Evolutionary conservation across 257 asterid genomes (phyloP), one percentile per base, ranked within the genome.

Genomic region (Verbena officinalis): DNA sequence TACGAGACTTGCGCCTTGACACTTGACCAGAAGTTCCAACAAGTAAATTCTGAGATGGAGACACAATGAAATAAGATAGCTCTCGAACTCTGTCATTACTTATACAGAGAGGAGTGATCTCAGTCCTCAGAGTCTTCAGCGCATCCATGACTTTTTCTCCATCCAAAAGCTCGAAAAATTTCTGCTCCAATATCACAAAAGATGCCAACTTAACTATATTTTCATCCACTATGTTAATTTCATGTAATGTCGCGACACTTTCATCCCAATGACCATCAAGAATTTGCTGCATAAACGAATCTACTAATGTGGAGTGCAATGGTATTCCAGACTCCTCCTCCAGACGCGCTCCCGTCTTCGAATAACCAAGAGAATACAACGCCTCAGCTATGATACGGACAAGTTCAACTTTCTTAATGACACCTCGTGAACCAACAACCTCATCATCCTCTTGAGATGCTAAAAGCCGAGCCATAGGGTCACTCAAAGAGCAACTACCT

Each of bases 241-340:
- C 65, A 74, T 38, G 82, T 44, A 87, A 77, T 39, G 85, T 75
- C 44, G 74, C 75, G 20, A 87, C 80, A 71, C 96, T 82, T 62
- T 83, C 96, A 70, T 85, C 90, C 93, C 96, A 87, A 63, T 81
- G 76, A 55, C 96, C 93, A 75, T 77, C 85, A 75, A 77, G 90
- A 75, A 87, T 78, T 67, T 81, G 88, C 77, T 79, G 85, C 82
- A 73, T 83, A 75, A 87, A 83, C 69, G 72, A 81, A 55, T 73
- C 77, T 58, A 83, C 85, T 9, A 46, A 65, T 20, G 81, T 9
- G 13, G 93, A 77, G 52, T 83, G 93, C 69, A 87, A 74, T 12
- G 64, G 76, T 68, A 85, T 83, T 60, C 90, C 90, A 0, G 96
- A 87, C 65, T 87, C 96, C 77, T 79, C 87, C 83, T 83, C 90